Base-by-base conservation (phyloP, 495 filamentous ascomycete genomes). In the Hapsidospora chrysogenum region DNA sequence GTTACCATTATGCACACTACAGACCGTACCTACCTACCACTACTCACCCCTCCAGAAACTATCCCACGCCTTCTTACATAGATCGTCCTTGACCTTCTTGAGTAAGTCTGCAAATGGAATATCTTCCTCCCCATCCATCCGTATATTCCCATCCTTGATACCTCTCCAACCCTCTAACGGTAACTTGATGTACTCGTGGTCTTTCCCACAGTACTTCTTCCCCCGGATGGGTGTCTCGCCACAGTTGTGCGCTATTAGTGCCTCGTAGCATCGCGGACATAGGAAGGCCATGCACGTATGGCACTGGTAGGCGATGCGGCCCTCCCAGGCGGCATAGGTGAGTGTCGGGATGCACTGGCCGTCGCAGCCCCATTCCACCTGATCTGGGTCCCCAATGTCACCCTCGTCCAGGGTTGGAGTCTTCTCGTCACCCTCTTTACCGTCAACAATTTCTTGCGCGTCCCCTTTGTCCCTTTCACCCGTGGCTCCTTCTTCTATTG, bases 151-250 rank as follows among this genome's bases (percentile, higher is more conserved):
- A 29, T 51, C 35, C 29, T 48, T 48, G 18, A 46, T 31, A n/a
- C 48, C 48, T 19, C 36, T 36, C 48, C 48, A 51, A 3, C 48
- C 48, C 35, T 48, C 37, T 17, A 51, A 39, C 10, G 48, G 48
- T 3, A 17, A 37, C 27, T 40, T 42, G 35, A 51, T 41, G 29
- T 48, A 49, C 10, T 37, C 30, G 34, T 51, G 48, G 21, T 40
- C 29, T 16, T 39, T 31, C 1, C 32, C 38, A 33, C 47, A 50
- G 14, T 38, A 43, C 13, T 17, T 22, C 26, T 21, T 21, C 1
- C 17, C 25, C 22, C n/a, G 28, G 21, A 22, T 26, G n/a, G 4
- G 5, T 32, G 39, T 19, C 33, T n/a, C 21, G 29, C 21, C 2
- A 33, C 39, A 41, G 3, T 23, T 7, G 3, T 36, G 33, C n/a